phyloP scores from a whole-genome alignment of 805 yeast genomes.

The Suhomyces sp. region DNA sequence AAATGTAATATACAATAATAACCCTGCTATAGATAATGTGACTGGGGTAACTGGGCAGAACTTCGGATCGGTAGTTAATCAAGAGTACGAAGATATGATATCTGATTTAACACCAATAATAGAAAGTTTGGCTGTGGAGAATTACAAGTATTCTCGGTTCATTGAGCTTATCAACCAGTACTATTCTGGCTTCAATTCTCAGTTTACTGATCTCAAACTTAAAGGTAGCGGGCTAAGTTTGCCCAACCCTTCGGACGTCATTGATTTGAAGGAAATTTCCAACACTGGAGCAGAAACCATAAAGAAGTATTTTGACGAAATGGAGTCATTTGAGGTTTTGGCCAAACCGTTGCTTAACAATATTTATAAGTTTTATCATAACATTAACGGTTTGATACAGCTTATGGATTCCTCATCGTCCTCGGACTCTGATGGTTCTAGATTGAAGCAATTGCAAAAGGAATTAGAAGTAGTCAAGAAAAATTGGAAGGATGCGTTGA shows the following conservation, averaged over 20 bases:
- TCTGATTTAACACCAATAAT: slow-evolving; percentile 33
- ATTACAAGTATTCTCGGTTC: slow-evolving; percentile 33
- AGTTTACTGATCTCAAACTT: slow-evolving; percentile 18
- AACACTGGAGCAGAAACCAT: slow-evolving; percentile 11
- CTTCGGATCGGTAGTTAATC: slow-evolving; percentile 5
- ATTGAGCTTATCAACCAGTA: slow-evolving; percentile 27
- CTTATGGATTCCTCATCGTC: slow-evolving; percentile 4
- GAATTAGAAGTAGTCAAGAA: slow-evolving; percentile 31
- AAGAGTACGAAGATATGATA: slow-evolving; percentile 32
- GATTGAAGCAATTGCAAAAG: slow-evolving; percentile 20
- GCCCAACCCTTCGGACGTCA: slow-evolving; percentile 32
- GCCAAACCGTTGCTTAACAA: slow-evolving; percentile 34
- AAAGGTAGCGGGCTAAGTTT: slow-evolving; percentile 9
- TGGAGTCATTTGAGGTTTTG: slow-evolving; percentile 34
- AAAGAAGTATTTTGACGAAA: slow-evolving; percentile 23
- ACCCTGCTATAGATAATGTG: slow-evolving; percentile 28
- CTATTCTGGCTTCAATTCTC: slow-evolving; percentile 23
- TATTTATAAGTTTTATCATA: slow-evolving; percentile 34
- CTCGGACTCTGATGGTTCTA: slow-evolving; percentile 10
- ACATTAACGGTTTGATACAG: slow-evolving; percentile 13
- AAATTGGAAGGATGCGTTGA: slow-evolving; percentile 40
- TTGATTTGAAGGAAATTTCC: slow-evolving; percentile 21
- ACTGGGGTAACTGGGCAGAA: slow-evolving; percentile 5
- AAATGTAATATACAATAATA: slow-evolving; percentile 28
- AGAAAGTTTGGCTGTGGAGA: slow-evolving; percentile 35